Evolutionary conservation across 306 rosid genomes (phyloP).

Genomic region (Cucumis sativus): Cucumber_9930_V3 NC_026660.2:18348001-18348500

Average conservation of each 20-base stretch:
- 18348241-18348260: slow-evolving; percentile 21
- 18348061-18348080: too few species aligned
- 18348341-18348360: background rate
- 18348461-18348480: background rate
- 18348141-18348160: background rate
- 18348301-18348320: background rate
- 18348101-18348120: too few species aligned
- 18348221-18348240: slow-evolving; percentile 18
- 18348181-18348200: background rate
- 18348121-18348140: background rate
- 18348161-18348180: background rate
- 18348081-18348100: too few species aligned
- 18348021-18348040: too few species aligned
- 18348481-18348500: background rate
- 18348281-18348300: slow-evolving; percentile 5
- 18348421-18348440: background rate
- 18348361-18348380: background rate
- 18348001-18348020: too few species aligned
- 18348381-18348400: background rate
- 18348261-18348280: slow-evolving; percentile 17
- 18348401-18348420: background rate
- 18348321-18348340: background rate
- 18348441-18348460: background rate
- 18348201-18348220: background rate
- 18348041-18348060: too few species aligned